A percentile compares a stretch with the other conserved stretches of the same genome.
phyloP scores from a whole-genome alignment of 1,284 basidiomycete genomes.

The Takashimella tepidaria region DNA sequence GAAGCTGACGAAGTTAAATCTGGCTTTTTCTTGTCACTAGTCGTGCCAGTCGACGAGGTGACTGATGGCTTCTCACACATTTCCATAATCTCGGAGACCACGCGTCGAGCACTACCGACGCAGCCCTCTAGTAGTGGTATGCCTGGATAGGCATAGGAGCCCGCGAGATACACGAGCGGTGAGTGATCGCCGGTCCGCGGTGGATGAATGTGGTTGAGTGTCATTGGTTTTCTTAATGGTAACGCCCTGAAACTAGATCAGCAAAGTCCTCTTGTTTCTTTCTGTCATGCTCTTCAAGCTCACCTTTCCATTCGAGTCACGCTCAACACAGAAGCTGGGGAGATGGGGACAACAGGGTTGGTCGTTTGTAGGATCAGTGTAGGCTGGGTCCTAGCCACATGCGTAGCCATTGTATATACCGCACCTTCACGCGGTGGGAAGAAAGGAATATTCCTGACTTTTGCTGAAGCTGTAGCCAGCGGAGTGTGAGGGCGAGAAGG shows the following conservation, averaged over 20 bases:
- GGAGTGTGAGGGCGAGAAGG: slow-evolving; percentile 2
- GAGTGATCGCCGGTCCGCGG: not conserved
- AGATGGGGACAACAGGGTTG: slow-evolving; percentile 60
- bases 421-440: slow-evolving; percentile 17
- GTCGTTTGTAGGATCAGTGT: slow-evolving; percentile 61
- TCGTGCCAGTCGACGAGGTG: slow-evolving; percentile 1
- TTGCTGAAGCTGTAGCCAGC: not conserved
- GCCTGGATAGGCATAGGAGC: slow-evolving; percentile 46
- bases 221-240: slow-evolving; percentile 22
- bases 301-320: slow-evolving; percentile 60
- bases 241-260: slow-evolving; percentile 27
- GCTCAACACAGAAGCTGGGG: slow-evolving; percentile 53
- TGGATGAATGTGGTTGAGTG: slow-evolving; percentile 14
- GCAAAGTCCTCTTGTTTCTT: no score
- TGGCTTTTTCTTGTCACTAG: not conserved
- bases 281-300: no score
- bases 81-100: slow-evolving; percentile 22
- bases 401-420: slow-evolving; percentile 61
- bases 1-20: no score
- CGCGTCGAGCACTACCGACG: slow-evolving; percentile 42
- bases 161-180: slow-evolving; percentile 36
- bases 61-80: not conserved
- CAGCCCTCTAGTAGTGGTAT: slow-evolving; percentile 50
- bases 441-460: slow-evolving; percentile 19
- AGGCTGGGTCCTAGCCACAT: slow-evolving; percentile 46